Percentiles rank a stretch among this genome's conserved stretches.
Conservation (phyloP, 352 stramenopile genomes). For the Phytophthora hibernalis region DNA sequence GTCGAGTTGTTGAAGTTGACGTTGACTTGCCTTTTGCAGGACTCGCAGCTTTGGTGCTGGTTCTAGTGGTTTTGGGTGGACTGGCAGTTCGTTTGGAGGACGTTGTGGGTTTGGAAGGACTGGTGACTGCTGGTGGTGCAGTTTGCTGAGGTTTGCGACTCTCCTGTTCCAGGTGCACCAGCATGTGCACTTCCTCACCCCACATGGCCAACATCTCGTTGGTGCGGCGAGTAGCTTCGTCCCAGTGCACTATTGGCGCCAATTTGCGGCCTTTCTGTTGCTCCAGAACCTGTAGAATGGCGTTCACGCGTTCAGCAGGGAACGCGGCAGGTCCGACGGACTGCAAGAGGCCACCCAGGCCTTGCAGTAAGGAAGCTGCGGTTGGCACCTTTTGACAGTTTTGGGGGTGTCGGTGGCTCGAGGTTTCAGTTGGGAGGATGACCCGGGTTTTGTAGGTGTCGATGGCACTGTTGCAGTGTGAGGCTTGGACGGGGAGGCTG, state of each 20-base stretch:
- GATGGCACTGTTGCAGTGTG: background rate
- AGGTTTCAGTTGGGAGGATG: constrained; percentile 15
- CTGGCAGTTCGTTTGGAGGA: constrained; percentile 13
- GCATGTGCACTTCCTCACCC: constrained; percentile 63
- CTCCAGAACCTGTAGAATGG: constrained; percentile 51
- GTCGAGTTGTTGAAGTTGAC: constrained; percentile 24
- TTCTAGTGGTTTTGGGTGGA: constrained; percentile 13
- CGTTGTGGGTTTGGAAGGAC: constrained; percentile 15
- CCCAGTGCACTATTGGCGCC: constrained; percentile 55
- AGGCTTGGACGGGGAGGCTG: constrained; percentile 13
- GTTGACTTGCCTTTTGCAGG: constrained; percentile 23
- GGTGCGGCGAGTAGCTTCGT: constrained; percentile 49
- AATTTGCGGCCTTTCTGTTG: constrained; percentile 42
- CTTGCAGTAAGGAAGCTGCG: constrained; percentile 38
- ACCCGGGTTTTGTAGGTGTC: constrained; percentile 1
- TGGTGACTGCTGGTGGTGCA: background rate
- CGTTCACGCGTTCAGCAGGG: constrained; percentile 51
- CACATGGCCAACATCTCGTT: constrained; percentile 74
- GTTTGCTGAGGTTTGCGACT: constrained; percentile 63
- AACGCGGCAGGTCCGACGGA: constrained; percentile 45
- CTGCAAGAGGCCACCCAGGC: constrained; percentile 48
- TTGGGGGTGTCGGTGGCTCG: constrained; percentile 2
- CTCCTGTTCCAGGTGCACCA: constrained; percentile 63
- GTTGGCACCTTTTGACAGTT: constrained; percentile 26
- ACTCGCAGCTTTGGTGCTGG: constrained; percentile 30